These are phyloP conservation scores for Oryza glaberrima DNA, from an alignment of 176 grass and related monocot species.

Conservation along the genomic window DNA sequence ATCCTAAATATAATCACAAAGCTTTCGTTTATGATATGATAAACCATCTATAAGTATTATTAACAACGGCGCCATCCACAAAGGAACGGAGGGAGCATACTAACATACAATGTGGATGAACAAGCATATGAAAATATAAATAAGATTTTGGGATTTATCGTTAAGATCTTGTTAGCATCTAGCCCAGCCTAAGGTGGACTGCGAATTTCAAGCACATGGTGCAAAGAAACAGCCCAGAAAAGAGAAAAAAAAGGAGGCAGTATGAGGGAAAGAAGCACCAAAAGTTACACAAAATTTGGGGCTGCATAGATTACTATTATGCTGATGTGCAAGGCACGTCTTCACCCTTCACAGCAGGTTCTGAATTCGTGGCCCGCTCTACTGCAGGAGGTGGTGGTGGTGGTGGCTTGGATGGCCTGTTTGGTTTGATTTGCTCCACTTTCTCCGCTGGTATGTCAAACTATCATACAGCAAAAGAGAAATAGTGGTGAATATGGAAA, in stretches of 20 bases:
- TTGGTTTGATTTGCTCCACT: constrained; percentile 66
- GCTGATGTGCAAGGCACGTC: constrained; percentile 75
- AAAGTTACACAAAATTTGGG: constrained; percentile 33
- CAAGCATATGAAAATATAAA: background rate
- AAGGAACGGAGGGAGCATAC: too few species aligned
- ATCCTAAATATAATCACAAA: too few species aligned
- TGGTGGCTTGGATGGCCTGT: constrained; percentile 55
- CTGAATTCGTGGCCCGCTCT: background rate
- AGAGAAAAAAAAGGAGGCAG: background rate
- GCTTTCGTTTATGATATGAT: too few species aligned
- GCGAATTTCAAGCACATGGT: background rate
- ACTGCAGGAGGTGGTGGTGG: constrained; percentile 42
- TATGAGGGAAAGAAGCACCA: background rate
- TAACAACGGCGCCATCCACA: too few species aligned
- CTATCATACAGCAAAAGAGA: constrained; percentile 26
- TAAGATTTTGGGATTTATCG: background rate
- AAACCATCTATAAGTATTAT: too few species aligned
- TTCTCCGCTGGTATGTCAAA: constrained; percentile 63
- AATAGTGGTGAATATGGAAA: background rate
- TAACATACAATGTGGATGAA: background rate
- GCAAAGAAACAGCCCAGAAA: background rate
- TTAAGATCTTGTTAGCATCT: background rate
- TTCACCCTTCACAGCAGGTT: constrained; percentile 24
- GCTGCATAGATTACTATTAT: background rate
- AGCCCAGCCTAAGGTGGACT: background rate